Base-by-base conservation (phyloP, 2,329 filamentous ascomycete species). In the Trichophyton benhamiae region DNA sequence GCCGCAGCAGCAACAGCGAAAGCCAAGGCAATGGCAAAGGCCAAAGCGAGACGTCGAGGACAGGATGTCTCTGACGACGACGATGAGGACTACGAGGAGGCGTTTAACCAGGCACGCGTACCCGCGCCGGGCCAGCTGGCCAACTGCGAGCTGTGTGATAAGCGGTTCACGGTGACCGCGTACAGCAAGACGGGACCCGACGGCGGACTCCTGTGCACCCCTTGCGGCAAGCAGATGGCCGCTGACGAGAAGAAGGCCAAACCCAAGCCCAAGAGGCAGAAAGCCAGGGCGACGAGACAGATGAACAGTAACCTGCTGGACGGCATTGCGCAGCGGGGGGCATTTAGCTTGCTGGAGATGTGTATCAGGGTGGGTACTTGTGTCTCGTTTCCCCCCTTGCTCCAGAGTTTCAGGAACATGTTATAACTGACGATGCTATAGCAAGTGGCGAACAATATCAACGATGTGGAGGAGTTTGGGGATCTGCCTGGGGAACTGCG, bases 101-200 rank as follows among this genome's bases (percentile, higher is more conserved):
- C 83, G 67, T 78, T 83, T 74, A 79, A 82, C 70, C 78, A 81
- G 66, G 84, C 83, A 67, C 67, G 71, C 22, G 71, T 71, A 27
- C 85, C 86, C 1, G 72, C 86, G n/a, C 88, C 90, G 1, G 91
- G 89, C 1, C 92, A 97, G 72, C 83, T 92, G 69, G 90, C 88
- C 65, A 91, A 96, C 66, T 97, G 92, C 71, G 90, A 88, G 64
- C 76, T 86, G 2, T 97, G 92, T 72, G 80, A 82, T 49, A 95
- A 94, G 65, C 85, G 91, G 42, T 97, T 97, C 70, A 96, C 90
- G 0, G 91, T 97, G 52, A 96, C 92, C 0, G 82, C 89, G 0
- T 96, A 96, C 75, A 91, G 87, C 64, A 87, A 90, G 66, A 82
- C 86, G 30, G 90, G 88, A 0, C 87, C 89, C 0, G 80, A 87